Conservation (phyloP, 2,329 filamentous ascomycete genomes). For the Calonectria henricotiae region DNA sequence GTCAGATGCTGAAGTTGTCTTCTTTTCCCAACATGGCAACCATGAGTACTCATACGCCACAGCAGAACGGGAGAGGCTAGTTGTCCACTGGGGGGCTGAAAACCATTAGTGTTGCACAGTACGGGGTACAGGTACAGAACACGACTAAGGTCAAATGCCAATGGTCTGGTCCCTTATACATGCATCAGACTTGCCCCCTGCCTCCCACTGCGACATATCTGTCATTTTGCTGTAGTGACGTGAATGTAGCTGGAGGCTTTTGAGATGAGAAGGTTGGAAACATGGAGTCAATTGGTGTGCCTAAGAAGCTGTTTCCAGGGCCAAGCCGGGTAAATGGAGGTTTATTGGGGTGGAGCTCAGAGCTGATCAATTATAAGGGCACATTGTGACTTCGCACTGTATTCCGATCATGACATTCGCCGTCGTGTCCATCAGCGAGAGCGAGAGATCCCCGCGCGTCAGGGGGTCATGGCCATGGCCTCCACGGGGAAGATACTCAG, state of each 20-base stretch:
- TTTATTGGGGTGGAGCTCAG: slow-evolving; percentile 19
- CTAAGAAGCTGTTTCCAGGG: slow-evolving; percentile 11
- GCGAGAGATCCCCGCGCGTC: slow-evolving; percentile 15
- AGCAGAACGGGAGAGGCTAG: neutral
- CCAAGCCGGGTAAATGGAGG: slow-evolving; percentile 17
- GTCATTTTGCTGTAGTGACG: neutral
- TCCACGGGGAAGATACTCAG: slow-evolving; percentile 32
- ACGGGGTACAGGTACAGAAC: too few species aligned
- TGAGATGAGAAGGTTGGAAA: neutral
- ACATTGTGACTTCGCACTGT: slow-evolving; percentile 2
- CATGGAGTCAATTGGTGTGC: slow-evolving; percentile 3
- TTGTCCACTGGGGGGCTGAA: too few species aligned
- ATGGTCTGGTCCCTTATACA: neutral
- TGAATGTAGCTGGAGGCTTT: neutral
- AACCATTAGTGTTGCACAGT: too few species aligned
- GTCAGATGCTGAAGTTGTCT: neutral
- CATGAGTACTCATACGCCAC: slow-evolving; percentile 8
- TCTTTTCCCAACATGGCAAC: neutral
- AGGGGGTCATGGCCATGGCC: slow-evolving; percentile 22
- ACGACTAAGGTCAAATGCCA: neutral
- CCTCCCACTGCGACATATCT: slow-evolving; percentile 1
- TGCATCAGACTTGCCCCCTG: neutral
- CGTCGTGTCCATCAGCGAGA: neutral
- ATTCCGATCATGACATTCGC: neutral
- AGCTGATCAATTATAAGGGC: slow-evolving; percentile 17